Base-by-base conservation (phyloP, 202 grass and related monocot genomes). In the Miscanthus sacchariflorus region DNA sequence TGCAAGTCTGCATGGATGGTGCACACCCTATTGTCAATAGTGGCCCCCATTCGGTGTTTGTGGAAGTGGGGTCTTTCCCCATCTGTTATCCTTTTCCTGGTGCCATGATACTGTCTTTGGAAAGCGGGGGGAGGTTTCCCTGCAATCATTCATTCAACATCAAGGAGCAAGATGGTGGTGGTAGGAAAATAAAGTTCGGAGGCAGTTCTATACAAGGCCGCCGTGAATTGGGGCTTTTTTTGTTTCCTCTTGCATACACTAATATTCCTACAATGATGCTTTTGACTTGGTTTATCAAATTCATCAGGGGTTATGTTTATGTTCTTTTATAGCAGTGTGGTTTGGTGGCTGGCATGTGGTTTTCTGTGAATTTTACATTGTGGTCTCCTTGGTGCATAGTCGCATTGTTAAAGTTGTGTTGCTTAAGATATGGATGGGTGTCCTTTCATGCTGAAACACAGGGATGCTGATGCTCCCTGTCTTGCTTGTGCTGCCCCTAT, bases 101-200 rank as follows among this genome's bases (percentile, higher is more conserved):
- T 21, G 81, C 64, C 70, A 88, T 91, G 70, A 91, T 88, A 21
- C n/a, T 91, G 86, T 88, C 90, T 23, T 71, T 45, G 70, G 54
- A 91, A 77, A 91, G 82, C 75, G 6, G 9, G 74, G 48, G 65
- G 65, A 77, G 77, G 82, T 77, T 85, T 88, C 81, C 70, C 48
- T 15, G 85, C 82, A 81, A 91, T 91, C 90, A 91, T 91, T 76
- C 76, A 71, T 70, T 21, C 69, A 88, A 72, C 76, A 81, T 77
- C 63, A 77, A 83, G 74, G 42, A 58, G 67, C 24, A 72, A 10
- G 30, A 11, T 36, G 67, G 21, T n/a, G 36, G 69, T 70, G 68
- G 7, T 19, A 43, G 48, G 24, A 24, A 39, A 59, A 3, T 68
- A 14, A 74, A 43, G 44, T 56, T 8, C 21, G 9, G 28, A 35